Percentiles rank a stretch among this genome's conserved stretches.
Conservation (phyloP, 2,329 filamentous ascomycete species). For the Cordyceps fumosorosea region DNA sequence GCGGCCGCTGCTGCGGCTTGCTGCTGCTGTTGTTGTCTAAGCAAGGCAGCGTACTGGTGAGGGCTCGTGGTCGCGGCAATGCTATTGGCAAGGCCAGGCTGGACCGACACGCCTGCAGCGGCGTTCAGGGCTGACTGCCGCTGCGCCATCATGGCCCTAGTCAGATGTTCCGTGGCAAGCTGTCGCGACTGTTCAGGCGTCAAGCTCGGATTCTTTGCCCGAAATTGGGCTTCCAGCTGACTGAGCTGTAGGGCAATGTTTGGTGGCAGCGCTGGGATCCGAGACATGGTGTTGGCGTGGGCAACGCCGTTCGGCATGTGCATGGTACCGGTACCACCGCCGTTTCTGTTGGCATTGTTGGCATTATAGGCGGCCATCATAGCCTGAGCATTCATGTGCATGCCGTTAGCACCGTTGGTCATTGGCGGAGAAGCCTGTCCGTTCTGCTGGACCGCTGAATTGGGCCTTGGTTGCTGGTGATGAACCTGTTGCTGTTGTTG, state of each 20-base stretch:
- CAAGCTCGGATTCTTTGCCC: slow-evolving; percentile 44
- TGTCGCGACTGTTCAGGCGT: slow-evolving; percentile 44
- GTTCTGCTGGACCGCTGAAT: slow-evolving; percentile 27
- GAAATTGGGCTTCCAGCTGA: slow-evolving; percentile 46
- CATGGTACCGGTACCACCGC: slow-evolving; percentile 31
- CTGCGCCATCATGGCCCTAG: slow-evolving; percentile 40
- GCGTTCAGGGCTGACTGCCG: slow-evolving; percentile 49
- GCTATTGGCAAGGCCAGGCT: slow-evolving; percentile 42
- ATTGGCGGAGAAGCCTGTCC: slow-evolving; percentile 38
- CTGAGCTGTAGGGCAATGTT: slow-evolving; percentile 42
- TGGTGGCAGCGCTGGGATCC: slow-evolving; percentile 37
- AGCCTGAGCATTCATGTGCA: slow-evolving; percentile 44
- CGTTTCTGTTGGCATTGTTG: slow-evolving; percentile 32
- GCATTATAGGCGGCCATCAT: slow-evolving; percentile 45
- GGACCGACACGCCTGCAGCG: slow-evolving; percentile 43
- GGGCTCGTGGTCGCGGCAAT: slow-evolving; percentile 44
- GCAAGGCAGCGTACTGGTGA: slow-evolving; percentile 53
- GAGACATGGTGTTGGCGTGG: slow-evolving; percentile 37
- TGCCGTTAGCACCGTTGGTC: slow-evolving; percentile 34
- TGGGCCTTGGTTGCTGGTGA: slow-evolving; percentile 23
- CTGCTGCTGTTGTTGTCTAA: slow-evolving; percentile 50
- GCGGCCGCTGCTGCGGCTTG: slow-evolving; percentile 26
- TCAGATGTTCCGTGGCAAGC: slow-evolving; percentile 45
- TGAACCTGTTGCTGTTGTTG: slow-evolving; percentile 39
- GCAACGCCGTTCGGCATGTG: slow-evolving; percentile 37